Evolutionary conservation across 192 early-diverging fungal genomes (phyloP), one percentile per base, ranked within the genome.

Genomic region (Coemansia sp.): DNA sequence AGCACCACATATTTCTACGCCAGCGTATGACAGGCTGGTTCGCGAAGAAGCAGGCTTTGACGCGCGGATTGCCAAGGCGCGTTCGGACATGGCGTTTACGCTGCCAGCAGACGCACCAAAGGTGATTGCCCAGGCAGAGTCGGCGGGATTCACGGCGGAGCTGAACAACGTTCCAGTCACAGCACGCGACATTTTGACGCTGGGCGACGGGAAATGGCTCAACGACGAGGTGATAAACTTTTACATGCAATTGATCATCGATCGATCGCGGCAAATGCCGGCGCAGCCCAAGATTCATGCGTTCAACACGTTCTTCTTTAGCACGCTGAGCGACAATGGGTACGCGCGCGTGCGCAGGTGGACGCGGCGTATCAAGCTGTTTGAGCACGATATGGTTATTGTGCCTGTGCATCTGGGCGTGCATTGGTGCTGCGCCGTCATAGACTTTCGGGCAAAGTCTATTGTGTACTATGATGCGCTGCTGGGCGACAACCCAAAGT

Each of bases 141-240:
- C 38, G 21, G 32, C 63, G 3, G 70, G 70, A 21, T 78, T 78
- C 51, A 59, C 62, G 0, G 49, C 38, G 5, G 75, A 78, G 35
- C 59, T 60, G 2, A 60, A 79, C 61, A 90, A 90, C 41, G 76
- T 90, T n/a, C 78, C 85, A 0, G 59, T 93, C 1, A 63, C 54
- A 5, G 75, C 74, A 6, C 70, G 64, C 22, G 94, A 96, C 50
- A 78, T 98, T 12, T 59, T 66, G 15, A 96, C 93, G 15, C 71
- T 98, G 53, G 52, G 70, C 12, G 84, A 84, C 38, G 86, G 89
- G 21, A 66, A 79, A 17, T 98, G 96, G 96, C 82, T 98, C 7
- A 97, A 98, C 71, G 96, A 98, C 71, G 93, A 97, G 66, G 94
- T 94, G 19, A 96, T 98, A 73, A 97, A 98, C 70, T 94, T 91